phyloP scores from a whole-genome alignment of 176 grass and related monocot species.

The Lolium perenne region DNA sequence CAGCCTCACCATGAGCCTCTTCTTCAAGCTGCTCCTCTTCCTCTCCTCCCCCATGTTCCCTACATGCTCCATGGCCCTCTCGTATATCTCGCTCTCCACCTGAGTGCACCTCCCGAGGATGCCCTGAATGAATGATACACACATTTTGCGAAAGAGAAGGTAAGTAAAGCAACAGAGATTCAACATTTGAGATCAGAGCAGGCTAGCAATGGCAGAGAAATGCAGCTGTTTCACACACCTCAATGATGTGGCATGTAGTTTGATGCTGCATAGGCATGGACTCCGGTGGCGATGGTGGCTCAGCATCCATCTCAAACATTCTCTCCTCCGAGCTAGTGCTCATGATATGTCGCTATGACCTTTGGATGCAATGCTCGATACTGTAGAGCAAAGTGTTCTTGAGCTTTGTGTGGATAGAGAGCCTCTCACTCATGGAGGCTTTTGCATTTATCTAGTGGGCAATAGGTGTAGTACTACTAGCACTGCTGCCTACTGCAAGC shows the following conservation, averaged over 20 bases:
- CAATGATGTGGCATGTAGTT: slow-evolving; percentile 38
- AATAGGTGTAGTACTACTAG: slow-evolving; percentile 38
- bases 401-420: slow-evolving; percentile 19
- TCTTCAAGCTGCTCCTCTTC: slow-evolving; percentile 54
- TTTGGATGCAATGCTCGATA: not conserved
- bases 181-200: not conserved
- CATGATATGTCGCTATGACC: slow-evolving; percentile 28
- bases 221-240: slow-evolving; percentile 43
- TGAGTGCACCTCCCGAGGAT: slow-evolving; percentile 42
- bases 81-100: slow-evolving; percentile 48
- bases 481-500: slow-evolving; percentile 31
- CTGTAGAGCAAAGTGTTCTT: slow-evolving; percentile 8
- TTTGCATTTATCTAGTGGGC: slow-evolving; percentile 45
- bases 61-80: slow-evolving; percentile 58
- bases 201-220: not conserved
- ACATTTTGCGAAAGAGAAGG: not conserved
- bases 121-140: slow-evolving; percentile 13
- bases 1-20: slow-evolving; percentile 67
- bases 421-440: slow-evolving; percentile 9
- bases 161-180: not conserved
- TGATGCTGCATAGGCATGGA: slow-evolving; percentile 29
- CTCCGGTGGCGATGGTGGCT: slow-evolving; percentile 24
- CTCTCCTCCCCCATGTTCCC: slow-evolving; percentile 55
- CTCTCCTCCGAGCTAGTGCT: slow-evolving; percentile 39
- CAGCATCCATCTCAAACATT: slow-evolving; percentile 57